These are phyloP conservation scores for Apium graveolens DNA, from an alignment of 129 eudicot species.

Conservation along the genomic window DNA sequence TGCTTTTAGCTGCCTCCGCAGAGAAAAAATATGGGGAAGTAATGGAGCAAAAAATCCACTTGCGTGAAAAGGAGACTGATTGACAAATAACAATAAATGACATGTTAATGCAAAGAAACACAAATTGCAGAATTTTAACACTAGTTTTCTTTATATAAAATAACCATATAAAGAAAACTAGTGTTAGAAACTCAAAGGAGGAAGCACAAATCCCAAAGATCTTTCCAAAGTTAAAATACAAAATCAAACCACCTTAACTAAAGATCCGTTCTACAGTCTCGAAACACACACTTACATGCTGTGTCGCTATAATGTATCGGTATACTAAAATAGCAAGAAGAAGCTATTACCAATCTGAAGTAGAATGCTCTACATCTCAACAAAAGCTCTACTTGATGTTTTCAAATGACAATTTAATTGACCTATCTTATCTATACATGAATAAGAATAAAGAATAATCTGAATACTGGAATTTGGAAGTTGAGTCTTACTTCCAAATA, in stretches of 20 bases:
- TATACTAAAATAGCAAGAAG: neutral
- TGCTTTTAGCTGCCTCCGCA: neutral
- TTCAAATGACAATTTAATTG: neutral
- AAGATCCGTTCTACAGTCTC: neutral
- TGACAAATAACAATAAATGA: neutral
- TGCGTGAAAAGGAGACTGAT: neutral
- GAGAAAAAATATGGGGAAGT: neutral
- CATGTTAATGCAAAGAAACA: neutral
- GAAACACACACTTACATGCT: neutral
- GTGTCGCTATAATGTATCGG: neutral
- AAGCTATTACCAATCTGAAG: neutral
- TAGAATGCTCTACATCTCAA: neutral
- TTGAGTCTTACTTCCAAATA: neutral
- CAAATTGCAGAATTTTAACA: neutral
- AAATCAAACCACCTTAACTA: neutral
- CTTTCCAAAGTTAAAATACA: too few species aligned
- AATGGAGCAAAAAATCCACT: neutral
- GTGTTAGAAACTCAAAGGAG: neutral
- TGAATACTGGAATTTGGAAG: neutral
- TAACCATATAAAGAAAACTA: neutral
- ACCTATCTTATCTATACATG: neutral
- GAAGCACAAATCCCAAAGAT: neutral
- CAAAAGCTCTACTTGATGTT: neutral
- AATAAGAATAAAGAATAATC: neutral
- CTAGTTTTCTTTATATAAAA: too few species aligned